Conservation (phyloP, 2,329 filamentous ascomycete genomes). For the Madurella mycetomatis region DNA sequence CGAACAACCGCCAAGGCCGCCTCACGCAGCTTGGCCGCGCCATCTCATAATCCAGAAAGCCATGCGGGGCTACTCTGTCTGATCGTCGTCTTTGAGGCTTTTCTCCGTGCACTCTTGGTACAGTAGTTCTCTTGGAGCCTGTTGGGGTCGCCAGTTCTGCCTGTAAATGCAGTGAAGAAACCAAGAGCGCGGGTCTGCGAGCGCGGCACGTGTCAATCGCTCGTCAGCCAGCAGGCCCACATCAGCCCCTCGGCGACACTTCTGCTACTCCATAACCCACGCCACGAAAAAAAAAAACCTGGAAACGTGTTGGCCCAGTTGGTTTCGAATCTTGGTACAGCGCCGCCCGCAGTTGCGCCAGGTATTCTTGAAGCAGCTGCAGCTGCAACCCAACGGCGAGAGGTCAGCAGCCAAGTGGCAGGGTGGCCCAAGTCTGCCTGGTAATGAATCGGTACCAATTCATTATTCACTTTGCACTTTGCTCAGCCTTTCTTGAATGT, state of each 20-base stretch:
- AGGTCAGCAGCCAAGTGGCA: slow-evolving; percentile 1
- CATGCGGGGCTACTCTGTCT: no score
- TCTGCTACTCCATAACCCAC: no score
- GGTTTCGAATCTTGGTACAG: slow-evolving; percentile 17
- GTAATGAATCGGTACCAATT: slow-evolving; percentile 3
- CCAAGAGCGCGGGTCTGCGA: neutral
- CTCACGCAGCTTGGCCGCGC: no score
- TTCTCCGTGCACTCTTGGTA: neutral
- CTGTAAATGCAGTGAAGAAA: neutral
- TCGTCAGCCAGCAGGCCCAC: neutral
- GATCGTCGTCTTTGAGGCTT: neutral
- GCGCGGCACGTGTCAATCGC: slow-evolving; percentile 16
- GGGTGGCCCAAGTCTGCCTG: slow-evolving; percentile 19
- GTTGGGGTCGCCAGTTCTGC: slow-evolving; percentile 3
- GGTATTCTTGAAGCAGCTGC: slow-evolving; percentile 10
- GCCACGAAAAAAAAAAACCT: neutral
- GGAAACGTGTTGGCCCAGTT: slow-evolving; percentile 15
- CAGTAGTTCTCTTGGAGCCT: neutral
- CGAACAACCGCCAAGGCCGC: no score
- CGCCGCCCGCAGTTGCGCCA: slow-evolving; percentile 18
- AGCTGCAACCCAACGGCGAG: slow-evolving; percentile 1
- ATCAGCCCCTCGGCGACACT: slow-evolving; percentile 8
- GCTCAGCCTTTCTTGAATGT: neutral
- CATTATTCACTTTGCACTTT: neutral
- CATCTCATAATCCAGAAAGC: no score